phyloP scores from a whole-genome alignment of 805 yeast species.

The Candida awuae region DNA sequence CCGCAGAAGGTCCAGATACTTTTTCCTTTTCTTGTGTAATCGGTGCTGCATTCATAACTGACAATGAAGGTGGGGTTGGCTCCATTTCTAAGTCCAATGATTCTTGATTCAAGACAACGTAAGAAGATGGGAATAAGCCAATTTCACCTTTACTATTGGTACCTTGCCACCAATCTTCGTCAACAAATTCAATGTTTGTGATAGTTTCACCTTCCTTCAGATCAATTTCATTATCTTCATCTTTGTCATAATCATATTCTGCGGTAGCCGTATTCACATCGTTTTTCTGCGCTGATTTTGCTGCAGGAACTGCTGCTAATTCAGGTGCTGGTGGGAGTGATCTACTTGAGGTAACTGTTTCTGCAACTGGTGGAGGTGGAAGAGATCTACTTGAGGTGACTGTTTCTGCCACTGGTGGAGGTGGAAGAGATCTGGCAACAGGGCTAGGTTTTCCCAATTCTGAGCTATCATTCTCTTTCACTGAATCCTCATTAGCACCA shows the following conservation, averaged over 20 bases:
- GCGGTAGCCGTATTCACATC: conserved; percentile 52
- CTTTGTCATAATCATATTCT: conserved; percentile 69
- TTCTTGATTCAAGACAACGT: conserved; percentile 35
- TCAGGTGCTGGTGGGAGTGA: conserved; percentile 4
- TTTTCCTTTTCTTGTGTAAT: conserved; percentile 19
- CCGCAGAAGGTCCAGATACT: conserved; percentile 37
- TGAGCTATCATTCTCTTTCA: no score
- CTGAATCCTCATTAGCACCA: conserved; percentile 18
- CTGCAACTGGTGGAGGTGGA: conserved; percentile 9
- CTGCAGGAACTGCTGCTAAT: conserved; percentile 14
- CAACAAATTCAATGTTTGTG: conserved; percentile 58
- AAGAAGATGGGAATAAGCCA: conserved; percentile 52
- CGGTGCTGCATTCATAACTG: conserved; percentile 13
- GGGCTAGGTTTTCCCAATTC: neutral
- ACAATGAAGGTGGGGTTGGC: conserved; percentile 14
- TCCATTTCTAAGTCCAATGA: conserved; percentile 12
- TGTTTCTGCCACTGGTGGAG: conserved; percentile 20
- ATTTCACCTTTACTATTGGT: conserved; percentile 33
- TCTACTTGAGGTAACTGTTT: conserved; percentile 9
- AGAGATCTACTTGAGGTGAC: no score
- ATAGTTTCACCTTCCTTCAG: conserved; percentile 61
- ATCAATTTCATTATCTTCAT: conserved; percentile 68
- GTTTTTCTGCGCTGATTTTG: neutral
- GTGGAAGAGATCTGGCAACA: conserved; percentile 14
- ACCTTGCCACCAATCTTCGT: conserved; percentile 65